These are phyloP conservation scores for Hirschfeldia incana DNA, from an alignment of 345 rosid genomes.

Conservation along the genomic window DNA sequence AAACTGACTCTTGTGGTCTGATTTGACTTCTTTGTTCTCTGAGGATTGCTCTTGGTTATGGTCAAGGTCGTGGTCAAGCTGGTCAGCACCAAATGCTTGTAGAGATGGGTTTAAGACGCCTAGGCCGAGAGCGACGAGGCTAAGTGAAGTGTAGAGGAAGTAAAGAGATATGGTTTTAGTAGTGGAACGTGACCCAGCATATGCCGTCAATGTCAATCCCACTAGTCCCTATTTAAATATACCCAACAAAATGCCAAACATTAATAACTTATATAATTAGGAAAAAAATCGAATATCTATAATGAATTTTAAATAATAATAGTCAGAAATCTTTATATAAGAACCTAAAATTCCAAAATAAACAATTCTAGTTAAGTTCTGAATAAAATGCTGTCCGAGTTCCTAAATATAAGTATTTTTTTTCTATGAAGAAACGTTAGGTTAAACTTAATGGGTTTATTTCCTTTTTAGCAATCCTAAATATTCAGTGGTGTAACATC, in stretches of 20 bases:
- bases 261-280: conserved; percentile 12
- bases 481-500: background rate
- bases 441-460: background rate
- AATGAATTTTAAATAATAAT: background rate
- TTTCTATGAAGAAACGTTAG: background rate
- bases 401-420: background rate
- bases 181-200: conserved; percentile 50
- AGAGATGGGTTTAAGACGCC: conserved; percentile 87
- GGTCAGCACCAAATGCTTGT: conserved; percentile 95
- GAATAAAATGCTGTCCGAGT: background rate
- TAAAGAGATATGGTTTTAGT: conserved; percentile 46
- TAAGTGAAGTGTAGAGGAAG: conserved; percentile 72
- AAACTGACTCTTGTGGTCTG: conserved; percentile 55
- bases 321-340: background rate
- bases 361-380: background rate
- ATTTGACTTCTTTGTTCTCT: conserved; percentile 42
- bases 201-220: conserved; percentile 81
- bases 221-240: conserved; percentile 61
- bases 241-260: conserved; percentile 13
- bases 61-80: conserved; percentile 49
- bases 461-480: background rate
- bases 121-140: conserved; percentile 73
- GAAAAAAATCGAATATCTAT: background rate
- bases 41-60: conserved; percentile 44
- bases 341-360: background rate